These are phyloP conservation scores for Gnaphalium uliginosum DNA, from an alignment of 129 eudicot species.

Conservation along the genomic window DNA sequence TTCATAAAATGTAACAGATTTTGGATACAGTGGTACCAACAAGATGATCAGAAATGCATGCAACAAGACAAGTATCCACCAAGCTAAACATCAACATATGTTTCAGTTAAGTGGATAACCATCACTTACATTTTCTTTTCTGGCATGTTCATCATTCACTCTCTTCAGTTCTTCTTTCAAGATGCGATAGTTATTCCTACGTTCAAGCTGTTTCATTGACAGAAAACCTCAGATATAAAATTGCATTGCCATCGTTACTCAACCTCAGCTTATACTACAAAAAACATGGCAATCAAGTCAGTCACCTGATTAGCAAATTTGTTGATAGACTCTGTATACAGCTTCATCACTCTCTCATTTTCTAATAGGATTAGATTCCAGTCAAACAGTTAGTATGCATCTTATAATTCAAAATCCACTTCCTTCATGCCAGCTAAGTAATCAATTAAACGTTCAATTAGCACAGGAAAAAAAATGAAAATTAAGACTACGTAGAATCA, in stretches of 20 bases:
- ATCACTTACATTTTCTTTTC: slow-evolving; percentile 50
- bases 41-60: slow-evolving; percentile 7
- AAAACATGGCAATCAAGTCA: slow-evolving; percentile 3
- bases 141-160: slow-evolving; percentile 40
- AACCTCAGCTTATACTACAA: slow-evolving; percentile 11
- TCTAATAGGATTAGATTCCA: slow-evolving; percentile 32
- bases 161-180: slow-evolving; percentile 60
- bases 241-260: not conserved
- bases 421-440: not conserved
- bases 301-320: slow-evolving; percentile 58
- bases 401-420: not conserved
- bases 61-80: slow-evolving; percentile 2
- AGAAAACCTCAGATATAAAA: slow-evolving; percentile 7
- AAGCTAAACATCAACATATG: not conserved
- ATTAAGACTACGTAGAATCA: not conserved
- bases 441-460: not conserved
- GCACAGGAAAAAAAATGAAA: not conserved
- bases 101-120: not conserved
- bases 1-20: not conserved
- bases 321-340: slow-evolving; percentile 46
- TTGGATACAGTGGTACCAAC: no score
- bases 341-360: slow-evolving; percentile 53
- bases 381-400: slow-evolving; percentile 6
- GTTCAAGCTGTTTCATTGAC: slow-evolving; percentile 47
- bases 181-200: slow-evolving; percentile 34